Base-by-base conservation (phyloP, 768 basidiomycete species). In the Collybia mongolica region DNA sequence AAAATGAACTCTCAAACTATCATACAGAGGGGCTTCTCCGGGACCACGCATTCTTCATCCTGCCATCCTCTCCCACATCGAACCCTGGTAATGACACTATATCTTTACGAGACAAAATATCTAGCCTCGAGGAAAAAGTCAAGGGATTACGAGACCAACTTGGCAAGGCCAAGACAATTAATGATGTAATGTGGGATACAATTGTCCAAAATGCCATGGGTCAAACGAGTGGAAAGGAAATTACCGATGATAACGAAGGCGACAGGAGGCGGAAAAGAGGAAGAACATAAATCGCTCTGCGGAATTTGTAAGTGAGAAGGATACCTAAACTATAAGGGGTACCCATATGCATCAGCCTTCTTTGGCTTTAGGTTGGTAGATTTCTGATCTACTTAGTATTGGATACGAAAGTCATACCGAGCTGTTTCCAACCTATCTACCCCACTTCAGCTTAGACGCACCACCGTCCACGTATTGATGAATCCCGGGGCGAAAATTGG, bases 121-220 rank as follows among this genome's bases (percentile, higher is more conserved):
- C 75, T 14, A 82, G 86, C 57, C 80, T 96, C 1, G 87, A 93
- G 66, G 67, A 71, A 2, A 92, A 97, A 65, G 77, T 93, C 6
- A 74, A 73, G 44, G 69, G 65, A 20, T 66, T 96, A 50, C 80
- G 76, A 40, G 79, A 82, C 40, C 86, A 93, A 53, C 72, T 98
- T 5, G 81, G 82, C 22, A 86, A 83, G 63, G 95, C 95, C 4
- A 92, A 93, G 61, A 82, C 86, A n/a, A 77, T 97, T 52, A 98
- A 97, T 59, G 93, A 97, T 61, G 76, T 80, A 46, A 96, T 97
- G 87, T 97, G 95, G 95, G 87, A 90, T 56, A 81, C 78, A 2
- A 80, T 93, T 1, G 88, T 95, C 23, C 84, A 88, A 55, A 78
- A 71, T 39, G 67, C 84, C 12, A 68, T 87, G 2, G 62, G 66